A percentile compares a stretch with the other conserved stretches of the same genome.
Evolutionary conservation across 2,329 filamentous ascomycete species (phyloP).

Genomic region (Trichoderma semiorbis): DNA sequence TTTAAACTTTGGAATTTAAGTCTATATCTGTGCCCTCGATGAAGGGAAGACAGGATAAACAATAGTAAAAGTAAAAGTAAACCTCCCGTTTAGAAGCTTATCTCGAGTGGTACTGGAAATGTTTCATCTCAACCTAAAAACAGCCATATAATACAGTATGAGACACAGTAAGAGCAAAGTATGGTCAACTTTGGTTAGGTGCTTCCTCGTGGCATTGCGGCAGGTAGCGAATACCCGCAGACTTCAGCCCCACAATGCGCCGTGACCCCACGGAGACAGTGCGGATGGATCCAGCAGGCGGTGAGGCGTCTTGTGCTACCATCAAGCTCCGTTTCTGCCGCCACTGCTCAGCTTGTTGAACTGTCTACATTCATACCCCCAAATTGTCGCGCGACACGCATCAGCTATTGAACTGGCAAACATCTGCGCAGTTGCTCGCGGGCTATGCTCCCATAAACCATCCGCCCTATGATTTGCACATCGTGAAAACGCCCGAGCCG

Average conservation of each 20-base stretch:
- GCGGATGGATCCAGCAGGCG: constrained; percentile 18
- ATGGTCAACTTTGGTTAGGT: background rate
- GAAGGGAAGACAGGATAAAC: background rate
- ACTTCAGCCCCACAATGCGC: background rate
- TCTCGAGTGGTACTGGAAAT: background rate
- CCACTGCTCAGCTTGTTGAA: background rate
- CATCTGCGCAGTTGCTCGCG: background rate
- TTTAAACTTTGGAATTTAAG: background rate
- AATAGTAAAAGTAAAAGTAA: background rate
- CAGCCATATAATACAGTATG: background rate
- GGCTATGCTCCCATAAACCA: constrained; percentile 17
- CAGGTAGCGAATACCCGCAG: background rate
- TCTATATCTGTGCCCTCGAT: background rate
- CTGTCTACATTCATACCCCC: background rate
- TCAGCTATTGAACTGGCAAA: background rate
- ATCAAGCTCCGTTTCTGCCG: constrained; percentile 19
- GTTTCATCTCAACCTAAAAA: background rate
- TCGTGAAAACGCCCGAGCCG: constrained; percentile 20
- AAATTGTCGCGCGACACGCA: background rate
- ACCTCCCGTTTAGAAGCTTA: background rate
- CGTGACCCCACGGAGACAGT: background rate
- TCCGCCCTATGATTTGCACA: constrained; percentile 8
- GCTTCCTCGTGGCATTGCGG: background rate
- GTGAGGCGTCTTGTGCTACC: background rate
- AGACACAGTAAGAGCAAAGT: background rate